A percentile compares a stretch with the other conserved stretches of the same genome.
Conservation (phyloP, 192 early-diverging fungal species). For the Fimicolochytrium jonesii region DNA sequence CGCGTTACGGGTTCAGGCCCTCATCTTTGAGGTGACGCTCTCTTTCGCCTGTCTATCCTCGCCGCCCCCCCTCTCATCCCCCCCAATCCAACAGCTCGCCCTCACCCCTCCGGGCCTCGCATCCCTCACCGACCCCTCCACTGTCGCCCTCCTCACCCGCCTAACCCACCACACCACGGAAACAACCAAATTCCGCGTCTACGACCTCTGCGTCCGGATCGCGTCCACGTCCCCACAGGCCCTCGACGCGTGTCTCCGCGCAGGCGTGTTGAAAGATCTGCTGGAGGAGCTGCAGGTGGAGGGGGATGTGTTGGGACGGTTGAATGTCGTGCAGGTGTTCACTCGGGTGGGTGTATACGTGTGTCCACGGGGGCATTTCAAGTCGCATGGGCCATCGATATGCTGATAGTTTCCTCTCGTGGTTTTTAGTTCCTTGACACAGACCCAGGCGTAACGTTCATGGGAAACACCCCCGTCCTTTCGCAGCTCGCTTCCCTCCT, state of each 20-base stretch:
- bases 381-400: neutral
- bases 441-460: constrained; percentile 29
- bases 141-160: constrained; percentile 7
- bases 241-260: constrained; percentile 28
- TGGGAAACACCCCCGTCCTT: constrained; percentile 32
- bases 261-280: constrained; percentile 32
- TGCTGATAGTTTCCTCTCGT: neutral
- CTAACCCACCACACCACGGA: constrained; percentile 31
- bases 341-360: no score
- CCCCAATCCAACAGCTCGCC: constrained; percentile 22
- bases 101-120: constrained; percentile 8
- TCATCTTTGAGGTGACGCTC: constrained; percentile 39
- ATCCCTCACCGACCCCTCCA: constrained; percentile 5
- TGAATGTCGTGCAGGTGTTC: constrained; percentile 47
- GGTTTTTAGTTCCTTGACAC: constrained; percentile 11
- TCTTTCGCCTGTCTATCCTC: no score
- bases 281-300: constrained; percentile 27
- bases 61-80: no score
- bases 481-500: constrained; percentile 28
- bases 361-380: no score
- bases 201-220: constrained; percentile 38
- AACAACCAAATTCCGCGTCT: constrained; percentile 45
- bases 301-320: constrained; percentile 36
- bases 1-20: constrained; percentile 10
- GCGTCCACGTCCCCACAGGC: constrained; percentile 30